These are phyloP conservation scores for Anisodus tanguticus DNA, from an alignment of 257 asterid genomes.

Conservation along the genomic window DNA sequence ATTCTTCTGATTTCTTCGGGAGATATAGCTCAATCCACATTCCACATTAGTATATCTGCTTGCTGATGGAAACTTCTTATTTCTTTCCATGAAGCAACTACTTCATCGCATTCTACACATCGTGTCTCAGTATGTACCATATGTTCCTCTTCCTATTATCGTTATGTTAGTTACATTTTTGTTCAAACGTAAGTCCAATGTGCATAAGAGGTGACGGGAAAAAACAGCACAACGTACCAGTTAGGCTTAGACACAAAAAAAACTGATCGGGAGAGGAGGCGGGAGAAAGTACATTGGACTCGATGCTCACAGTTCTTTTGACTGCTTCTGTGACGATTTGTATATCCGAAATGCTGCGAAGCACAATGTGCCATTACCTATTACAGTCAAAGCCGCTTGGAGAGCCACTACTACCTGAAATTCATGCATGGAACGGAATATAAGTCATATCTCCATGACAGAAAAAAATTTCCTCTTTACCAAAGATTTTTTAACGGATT, in stretches of 20 bases:
- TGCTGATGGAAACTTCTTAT: conserved; percentile 7
- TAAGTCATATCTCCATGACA: not conserved
- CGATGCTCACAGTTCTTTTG: conserved; percentile 46
- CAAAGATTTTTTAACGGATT: not conserved
- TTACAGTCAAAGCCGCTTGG: conserved; percentile 91
- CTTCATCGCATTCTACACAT: not conserved
- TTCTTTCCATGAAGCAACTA: not conserved
- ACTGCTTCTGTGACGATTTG: conserved; percentile 55
- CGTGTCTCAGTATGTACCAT: not conserved
- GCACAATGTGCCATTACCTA: conserved; percentile 88
- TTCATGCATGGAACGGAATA: not conserved
- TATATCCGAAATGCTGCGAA: conserved; percentile 89
- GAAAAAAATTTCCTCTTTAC: not conserved
- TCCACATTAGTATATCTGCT: not conserved
- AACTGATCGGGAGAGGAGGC: not conserved
- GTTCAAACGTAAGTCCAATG: not conserved
- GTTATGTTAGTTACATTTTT: not conserved
- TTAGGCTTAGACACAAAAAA: not conserved
- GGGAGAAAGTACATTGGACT: conserved; percentile 13
- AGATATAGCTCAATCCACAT: not conserved
- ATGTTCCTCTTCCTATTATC: not conserved
- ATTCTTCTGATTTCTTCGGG: not conserved
- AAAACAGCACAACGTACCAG: not conserved
- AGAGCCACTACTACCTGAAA: conserved; percentile 80
- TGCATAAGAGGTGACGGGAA: not conserved